Evolutionary conservation across 768 basidiomycete species (phyloP).

Genomic region (Chlorophyllum brunneum): DNA sequence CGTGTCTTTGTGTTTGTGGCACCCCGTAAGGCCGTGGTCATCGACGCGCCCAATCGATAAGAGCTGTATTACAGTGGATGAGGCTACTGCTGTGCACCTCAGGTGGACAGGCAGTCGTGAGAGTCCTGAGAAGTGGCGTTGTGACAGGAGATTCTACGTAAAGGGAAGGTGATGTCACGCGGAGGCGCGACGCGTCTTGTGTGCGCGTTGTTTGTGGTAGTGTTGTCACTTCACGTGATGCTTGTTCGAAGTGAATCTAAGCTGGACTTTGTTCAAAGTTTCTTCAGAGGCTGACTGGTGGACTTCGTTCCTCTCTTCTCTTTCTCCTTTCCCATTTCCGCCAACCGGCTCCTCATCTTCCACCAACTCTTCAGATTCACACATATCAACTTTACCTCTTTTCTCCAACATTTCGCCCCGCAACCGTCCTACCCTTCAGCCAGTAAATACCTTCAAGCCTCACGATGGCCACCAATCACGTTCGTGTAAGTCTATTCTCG

Average conservation of each 20-base stretch:
- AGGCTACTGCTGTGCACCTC: background rate
- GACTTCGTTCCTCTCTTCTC: constrained; percentile 23
- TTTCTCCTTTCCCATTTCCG: constrained; percentile 24
- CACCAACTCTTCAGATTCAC: constrained; percentile 24
- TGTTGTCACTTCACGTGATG: constrained; percentile 7
- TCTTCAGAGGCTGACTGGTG: constrained; percentile 39
- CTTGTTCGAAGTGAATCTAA: constrained; percentile 24
- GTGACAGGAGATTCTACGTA: background rate
- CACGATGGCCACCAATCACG: constrained; percentile 59
- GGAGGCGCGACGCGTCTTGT: background rate
- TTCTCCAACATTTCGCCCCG: constrained; percentile 21
- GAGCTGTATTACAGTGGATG: background rate
- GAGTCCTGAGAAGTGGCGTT: background rate
- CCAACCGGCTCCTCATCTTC: constrained; percentile 17
- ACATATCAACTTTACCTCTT: constrained; percentile 19
- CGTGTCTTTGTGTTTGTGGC: background rate
- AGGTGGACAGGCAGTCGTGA: background rate
- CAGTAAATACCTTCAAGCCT: constrained; percentile 14
- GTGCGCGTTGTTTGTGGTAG: background rate
- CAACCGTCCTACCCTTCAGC: constrained; percentile 8
- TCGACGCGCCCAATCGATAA: constrained; percentile 12
- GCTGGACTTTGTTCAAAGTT: constrained; percentile 29
- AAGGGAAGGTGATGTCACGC: background rate
- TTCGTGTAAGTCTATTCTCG: constrained; percentile 44
- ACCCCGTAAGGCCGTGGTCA: background rate